A percentile compares a stretch with the other conserved stretches of the same genome.
Conservation (phyloP, 805 yeast genomes). For the Yueomyces sp. region DNA sequence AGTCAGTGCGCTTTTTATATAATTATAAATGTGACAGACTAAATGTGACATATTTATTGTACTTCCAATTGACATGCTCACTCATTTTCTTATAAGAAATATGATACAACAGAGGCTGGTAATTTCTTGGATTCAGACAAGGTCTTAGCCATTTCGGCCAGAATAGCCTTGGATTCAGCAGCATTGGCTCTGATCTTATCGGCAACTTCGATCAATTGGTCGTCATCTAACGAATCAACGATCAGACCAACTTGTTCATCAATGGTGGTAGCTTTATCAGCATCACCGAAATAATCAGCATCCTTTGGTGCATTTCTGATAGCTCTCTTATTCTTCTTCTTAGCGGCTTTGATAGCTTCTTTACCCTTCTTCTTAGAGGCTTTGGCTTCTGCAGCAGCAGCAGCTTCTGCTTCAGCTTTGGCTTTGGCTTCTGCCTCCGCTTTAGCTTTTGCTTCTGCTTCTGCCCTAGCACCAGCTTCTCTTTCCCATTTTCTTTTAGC, state of each 20-base stretch:
- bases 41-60: too few species aligned
- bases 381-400: constrained; percentile 43
- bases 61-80: too few species aligned
- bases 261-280: constrained; percentile 47
- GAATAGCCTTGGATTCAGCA: constrained; percentile 43
- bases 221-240: constrained; percentile 70
- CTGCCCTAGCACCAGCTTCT: constrained; percentile 94
- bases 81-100: constrained; percentile 27
- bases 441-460: constrained; percentile 82
- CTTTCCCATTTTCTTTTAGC: constrained; percentile 94
- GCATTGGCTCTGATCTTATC: constrained; percentile 44
- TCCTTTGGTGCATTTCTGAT: constrained; percentile 77
- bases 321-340: constrained; percentile 92
- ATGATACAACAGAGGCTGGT: constrained; percentile 39
- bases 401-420: constrained; percentile 62
- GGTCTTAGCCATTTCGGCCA: constrained; percentile 42
- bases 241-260: constrained; percentile 72
- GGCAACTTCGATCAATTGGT: constrained; percentile 64
- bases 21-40: too few species aligned
- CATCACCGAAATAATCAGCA: constrained; percentile 72
- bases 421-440: constrained; percentile 82
- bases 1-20: too few species aligned
- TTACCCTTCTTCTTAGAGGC: constrained; percentile 88
- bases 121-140: constrained; percentile 41
- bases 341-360: constrained; percentile 77